Conservation (phyloP, 148 eudicot species). For the Cornus suecica region DNA sequence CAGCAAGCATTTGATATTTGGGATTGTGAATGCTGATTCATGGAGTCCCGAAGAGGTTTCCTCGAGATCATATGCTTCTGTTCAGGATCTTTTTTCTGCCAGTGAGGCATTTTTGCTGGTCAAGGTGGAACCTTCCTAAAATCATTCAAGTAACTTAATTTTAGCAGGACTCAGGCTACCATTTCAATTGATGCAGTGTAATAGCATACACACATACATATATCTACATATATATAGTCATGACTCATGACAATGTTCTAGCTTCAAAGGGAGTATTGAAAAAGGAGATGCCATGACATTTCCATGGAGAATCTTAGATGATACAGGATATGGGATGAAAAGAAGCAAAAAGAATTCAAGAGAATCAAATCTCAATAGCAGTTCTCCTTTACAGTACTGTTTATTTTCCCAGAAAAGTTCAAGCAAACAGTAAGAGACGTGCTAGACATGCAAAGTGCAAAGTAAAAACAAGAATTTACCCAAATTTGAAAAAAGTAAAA, state of each 20-base stretch:
- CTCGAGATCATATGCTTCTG: conserved; percentile 50
- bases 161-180: neutral
- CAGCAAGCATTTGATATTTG: conserved; percentile 17
- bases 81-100: conserved; percentile 48
- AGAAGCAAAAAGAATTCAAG: conserved; percentile 15
- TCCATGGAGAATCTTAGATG: conserved; percentile 8
- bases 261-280: conserved; percentile 2
- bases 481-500: neutral
- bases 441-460: conserved; percentile 18
- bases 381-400: conserved; percentile 1
- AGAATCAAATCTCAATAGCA: conserved; percentile 27
- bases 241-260: neutral
- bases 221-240: neutral
- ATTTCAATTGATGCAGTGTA: neutral
- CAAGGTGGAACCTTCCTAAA: conserved; percentile 3
- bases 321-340: conserved; percentile 3
- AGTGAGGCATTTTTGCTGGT: conserved; percentile 44
- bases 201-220: neutral
- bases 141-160: neutral
- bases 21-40: conserved; percentile 25
- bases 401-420: conserved; percentile 17
- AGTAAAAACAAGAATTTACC: conserved; percentile 1
- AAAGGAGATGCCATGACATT: conserved; percentile 15
- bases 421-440: conserved; percentile 28
- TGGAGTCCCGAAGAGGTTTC: conserved; percentile 47